Base-by-base conservation (phyloP, 1,284 basidiomycete genomes). In the Taiwanofungus camphoratus region DNA sequence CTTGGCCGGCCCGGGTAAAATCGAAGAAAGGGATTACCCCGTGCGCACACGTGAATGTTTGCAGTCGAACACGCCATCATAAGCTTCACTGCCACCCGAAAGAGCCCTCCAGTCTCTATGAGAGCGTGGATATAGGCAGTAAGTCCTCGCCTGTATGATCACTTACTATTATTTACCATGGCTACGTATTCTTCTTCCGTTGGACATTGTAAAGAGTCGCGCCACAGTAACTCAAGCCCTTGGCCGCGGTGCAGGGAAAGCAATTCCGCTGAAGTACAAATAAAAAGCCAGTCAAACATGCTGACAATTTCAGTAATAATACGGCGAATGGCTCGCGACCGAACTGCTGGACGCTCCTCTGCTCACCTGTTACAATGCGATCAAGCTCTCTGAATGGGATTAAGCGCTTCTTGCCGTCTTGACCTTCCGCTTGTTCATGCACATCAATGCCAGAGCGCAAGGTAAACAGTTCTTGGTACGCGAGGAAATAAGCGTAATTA, bases 91-190 rank as follows among this genome's bases (percentile, higher is more conserved):
- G 90, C 92, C 39, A 99, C 83, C 11, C 95, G 73, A 54, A 99
- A 87, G 9, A 99, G 72, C 1, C 95, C 94, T 0, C 96, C 95
- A 0, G 95, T 99, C 65, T 99, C 95, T 96, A 59, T 3, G 30
- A 23, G 22, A 5, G 12, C 18, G n/a, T 13, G 26, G 13, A 23
- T 16, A 33, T 13, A 16, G 9, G 9, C 11, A 33, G 7, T 9
- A 13, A 33, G 11, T 7, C 11, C 8, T 7, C 16, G 7, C 11
- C 31, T 9, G 8, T 7, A n/a, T 1, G 16, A 1, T 20, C 11
- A 74, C 82, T 54, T 53, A 95, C 93, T 97, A 52, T 96, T 90
- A 63, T 94, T 91, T 27, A 98, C 94, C 95, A 99, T 99, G 20
- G 78, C 71, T 35, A 99, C 75, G 54, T 99, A 99, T 56, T 98